Conservation (phyloP, 2,329 filamentous ascomycete species). For the Aspergillus japonicus region DNA sequence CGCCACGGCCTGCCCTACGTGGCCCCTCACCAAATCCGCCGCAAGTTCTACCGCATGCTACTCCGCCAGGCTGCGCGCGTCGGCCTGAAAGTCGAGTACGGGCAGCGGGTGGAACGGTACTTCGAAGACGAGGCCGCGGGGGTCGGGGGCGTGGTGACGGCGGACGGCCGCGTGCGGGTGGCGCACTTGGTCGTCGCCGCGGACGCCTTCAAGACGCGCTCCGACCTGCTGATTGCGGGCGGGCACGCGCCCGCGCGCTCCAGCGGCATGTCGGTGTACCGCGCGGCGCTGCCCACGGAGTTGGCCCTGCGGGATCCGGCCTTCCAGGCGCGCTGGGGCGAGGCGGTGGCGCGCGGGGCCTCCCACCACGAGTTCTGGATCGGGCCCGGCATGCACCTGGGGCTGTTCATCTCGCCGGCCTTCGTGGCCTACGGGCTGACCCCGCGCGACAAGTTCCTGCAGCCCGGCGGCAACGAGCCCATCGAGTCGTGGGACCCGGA, state of each 20-base stretch:
- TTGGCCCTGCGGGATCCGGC: constrained; percentile 20
- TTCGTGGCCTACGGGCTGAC: constrained; percentile 9
- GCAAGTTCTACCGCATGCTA: constrained; percentile 18
- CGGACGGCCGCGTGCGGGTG: background rate
- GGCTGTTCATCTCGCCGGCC: constrained; percentile 1
- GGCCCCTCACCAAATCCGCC: constrained; percentile 12
- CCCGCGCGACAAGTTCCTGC: constrained; percentile 7
- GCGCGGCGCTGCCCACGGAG: constrained; percentile 13
- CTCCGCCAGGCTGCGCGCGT: constrained; percentile 25
- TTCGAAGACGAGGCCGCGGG: constrained; percentile 13
- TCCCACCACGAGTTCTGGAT: constrained; percentile 5
- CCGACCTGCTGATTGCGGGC: constrained; percentile 5
- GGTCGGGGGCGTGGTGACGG: constrained; percentile 1
- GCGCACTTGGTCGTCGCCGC: constrained; percentile 13
- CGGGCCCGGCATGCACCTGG: constrained; percentile 10
- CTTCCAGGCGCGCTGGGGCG: constrained; percentile 10
- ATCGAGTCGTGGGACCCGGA: constrained; percentile 15
- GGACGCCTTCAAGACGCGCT: constrained; percentile 8
- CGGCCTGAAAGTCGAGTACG: constrained; percentile 31
- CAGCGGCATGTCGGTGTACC: constrained; percentile 16
- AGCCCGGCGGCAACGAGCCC: background rate
- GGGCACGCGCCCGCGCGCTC: constrained; percentile 3
- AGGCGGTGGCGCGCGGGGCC: background rate
- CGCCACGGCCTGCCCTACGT: constrained; percentile 10
- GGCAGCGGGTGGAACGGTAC: constrained; percentile 30